Conservation (phyloP, 805 yeast species). For the Zygosaccharomyces bisporus region DNA sequence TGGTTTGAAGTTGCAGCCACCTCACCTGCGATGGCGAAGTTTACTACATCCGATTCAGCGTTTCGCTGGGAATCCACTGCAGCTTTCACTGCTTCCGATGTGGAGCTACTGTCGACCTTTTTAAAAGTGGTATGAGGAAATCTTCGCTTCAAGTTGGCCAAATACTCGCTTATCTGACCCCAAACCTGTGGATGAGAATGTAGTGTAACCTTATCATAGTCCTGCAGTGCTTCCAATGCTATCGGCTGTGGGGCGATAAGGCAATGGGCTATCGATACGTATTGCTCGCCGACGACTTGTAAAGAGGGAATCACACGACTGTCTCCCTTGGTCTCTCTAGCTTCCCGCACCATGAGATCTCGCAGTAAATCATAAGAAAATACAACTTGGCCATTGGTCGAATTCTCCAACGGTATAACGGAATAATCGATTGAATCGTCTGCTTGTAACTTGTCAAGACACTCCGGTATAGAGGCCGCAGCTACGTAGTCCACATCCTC, state of each 20-base stretch:
- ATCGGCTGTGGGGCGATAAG: constrained; percentile 44
- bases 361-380: constrained; percentile 78
- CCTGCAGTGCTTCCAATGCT: constrained; percentile 38
- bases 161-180: constrained; percentile 78
- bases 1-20: constrained; percentile 61
- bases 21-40: constrained; percentile 70
- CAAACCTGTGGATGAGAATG: constrained; percentile 98
- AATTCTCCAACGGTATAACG: constrained; percentile 88
- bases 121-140: constrained; percentile 38
- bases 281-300: constrained; percentile 69
- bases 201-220: constrained; percentile 47
- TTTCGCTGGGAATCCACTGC: constrained; percentile 20
- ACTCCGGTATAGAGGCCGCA: constrained; percentile 47
- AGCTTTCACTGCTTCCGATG: constrained; percentile 71
- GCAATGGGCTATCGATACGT: constrained; percentile 78
- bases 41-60: constrained; percentile 19
- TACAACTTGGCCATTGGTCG: constrained; percentile 91
- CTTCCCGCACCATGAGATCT: constrained; percentile 46
- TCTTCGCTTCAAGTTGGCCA: constrained; percentile 36
- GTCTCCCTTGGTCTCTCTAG: neutral
- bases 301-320: constrained; percentile 39
- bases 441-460: constrained; percentile 53
- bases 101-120: constrained; percentile 67
- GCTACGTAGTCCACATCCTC: constrained; percentile 28
- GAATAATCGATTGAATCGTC: constrained; percentile 55